These are phyloP conservation scores for Penstemon davidsonii DNA, from an alignment of 257 asterid species.

Conservation along the genomic window DNA sequence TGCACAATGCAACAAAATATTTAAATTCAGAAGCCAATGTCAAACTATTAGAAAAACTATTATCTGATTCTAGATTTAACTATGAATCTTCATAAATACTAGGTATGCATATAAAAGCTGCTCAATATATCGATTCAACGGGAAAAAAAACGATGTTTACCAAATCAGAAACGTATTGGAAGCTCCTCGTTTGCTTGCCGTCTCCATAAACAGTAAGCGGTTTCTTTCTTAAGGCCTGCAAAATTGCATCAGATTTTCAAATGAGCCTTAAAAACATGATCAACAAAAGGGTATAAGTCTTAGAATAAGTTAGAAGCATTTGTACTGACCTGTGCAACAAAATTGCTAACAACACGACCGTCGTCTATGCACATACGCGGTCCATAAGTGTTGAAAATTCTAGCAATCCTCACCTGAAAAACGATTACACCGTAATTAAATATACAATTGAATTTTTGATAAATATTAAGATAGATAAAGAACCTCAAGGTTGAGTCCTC, in stretches of 20 bases:
- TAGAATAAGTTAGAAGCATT: not conserved
- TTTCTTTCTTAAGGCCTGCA: slow-evolving; percentile 82
- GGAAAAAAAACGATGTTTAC: slow-evolving; percentile 34
- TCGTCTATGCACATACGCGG: slow-evolving; percentile 95
- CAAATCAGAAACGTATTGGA: slow-evolving; percentile 89
- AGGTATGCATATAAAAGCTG: not conserved
- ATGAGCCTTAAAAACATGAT: not conserved
- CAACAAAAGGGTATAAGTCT: not conserved
- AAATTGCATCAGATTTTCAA: slow-evolving; percentile 13
- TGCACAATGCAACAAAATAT: too few relatives aligned
- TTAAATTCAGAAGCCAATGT: too few relatives aligned
- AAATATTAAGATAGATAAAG: too few relatives aligned
- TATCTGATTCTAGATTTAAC: not conserved
- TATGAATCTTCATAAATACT: too few relatives aligned
- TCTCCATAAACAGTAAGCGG: slow-evolving; percentile 90
- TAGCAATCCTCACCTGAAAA: slow-evolving; percentile 76
- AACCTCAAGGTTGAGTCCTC: slow-evolving; percentile 87
- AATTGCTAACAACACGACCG: slow-evolving; percentile 94
- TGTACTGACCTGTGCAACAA: slow-evolving; percentile 75
- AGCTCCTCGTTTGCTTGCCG: slow-evolving; percentile 93
- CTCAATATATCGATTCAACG: not conserved
- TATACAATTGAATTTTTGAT: too few relatives aligned
- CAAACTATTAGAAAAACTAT: too few relatives aligned
- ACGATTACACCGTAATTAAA: not conserved
- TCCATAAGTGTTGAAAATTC: slow-evolving; percentile 92